Evolutionary conservation across 305 asterid species (phyloP).

Genomic region (Salvia sclarea): DNA sequence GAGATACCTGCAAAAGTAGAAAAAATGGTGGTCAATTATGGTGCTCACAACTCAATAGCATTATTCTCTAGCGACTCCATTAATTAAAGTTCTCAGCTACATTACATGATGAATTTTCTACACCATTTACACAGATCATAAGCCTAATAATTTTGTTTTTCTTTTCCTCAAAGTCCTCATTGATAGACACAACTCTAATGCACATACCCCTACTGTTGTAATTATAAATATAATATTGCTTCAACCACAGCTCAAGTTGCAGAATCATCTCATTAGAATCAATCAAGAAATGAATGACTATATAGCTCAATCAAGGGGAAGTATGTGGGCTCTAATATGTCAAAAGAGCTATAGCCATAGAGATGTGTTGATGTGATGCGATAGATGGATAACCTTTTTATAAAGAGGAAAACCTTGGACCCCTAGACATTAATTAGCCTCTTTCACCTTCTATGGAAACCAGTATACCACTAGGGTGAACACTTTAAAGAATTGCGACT

Average conservation of each 20-base stretch:
- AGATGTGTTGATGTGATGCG: not conserved
- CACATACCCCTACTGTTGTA: no score
- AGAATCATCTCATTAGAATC: not conserved
- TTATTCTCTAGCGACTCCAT: not conserved
- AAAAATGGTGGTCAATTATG: constrained; percentile 1
- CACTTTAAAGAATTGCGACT: not conserved
- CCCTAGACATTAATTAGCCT: no score
- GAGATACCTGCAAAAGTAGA: constrained; percentile 38
- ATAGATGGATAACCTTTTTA: no score
- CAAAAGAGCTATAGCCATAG: not conserved
- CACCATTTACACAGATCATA: not conserved
- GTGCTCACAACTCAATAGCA: not conserved
- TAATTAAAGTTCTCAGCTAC: not conserved
- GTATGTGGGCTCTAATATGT: not conserved
- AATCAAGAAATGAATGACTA: no score
- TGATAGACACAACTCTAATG: not conserved
- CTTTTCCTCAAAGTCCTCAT: not conserved
- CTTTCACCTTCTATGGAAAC: no score
- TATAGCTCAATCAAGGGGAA: no score
- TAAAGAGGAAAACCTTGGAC: not conserved
- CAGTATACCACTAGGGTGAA: no score
- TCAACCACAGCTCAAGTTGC: not conserved
- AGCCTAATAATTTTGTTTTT: not conserved
- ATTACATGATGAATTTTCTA: not conserved
- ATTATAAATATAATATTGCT: not conserved